Evolutionary conservation across 2,329 filamentous ascomycete genomes (phyloP).

Genomic region (Botrytis aclada): DNA sequence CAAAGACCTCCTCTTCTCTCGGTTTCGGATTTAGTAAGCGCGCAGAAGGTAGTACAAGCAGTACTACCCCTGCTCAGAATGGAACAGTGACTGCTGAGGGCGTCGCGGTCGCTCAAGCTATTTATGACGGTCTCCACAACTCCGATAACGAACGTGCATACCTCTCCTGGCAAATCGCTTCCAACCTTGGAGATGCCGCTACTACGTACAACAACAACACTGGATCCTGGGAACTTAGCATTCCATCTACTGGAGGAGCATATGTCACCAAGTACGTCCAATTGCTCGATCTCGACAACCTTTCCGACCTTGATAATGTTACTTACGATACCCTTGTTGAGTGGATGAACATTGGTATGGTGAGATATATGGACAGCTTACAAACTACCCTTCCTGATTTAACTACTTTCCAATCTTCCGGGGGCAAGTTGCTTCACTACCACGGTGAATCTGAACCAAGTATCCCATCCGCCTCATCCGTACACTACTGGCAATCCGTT

Average conservation of each 20-base stretch:
- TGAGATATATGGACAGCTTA: conserved; percentile 48
- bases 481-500: conserved; percentile 55
- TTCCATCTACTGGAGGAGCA: conserved; percentile 38
- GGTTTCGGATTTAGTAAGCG: conserved; percentile 6
- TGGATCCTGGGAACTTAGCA: conserved; percentile 37
- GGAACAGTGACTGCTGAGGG: conserved; percentile 33
- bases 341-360: conserved; percentile 51
- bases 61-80: conserved; percentile 27
- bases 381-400: conserved; percentile 55
- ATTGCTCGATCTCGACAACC: conserved; percentile 42
- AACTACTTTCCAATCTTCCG: conserved; percentile 46
- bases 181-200: conserved; percentile 7
- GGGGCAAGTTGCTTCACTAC: conserved; percentile 57
- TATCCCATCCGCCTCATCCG: conserved; percentile 51
- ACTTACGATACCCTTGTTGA: conserved; percentile 55
- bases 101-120: conserved; percentile 38
- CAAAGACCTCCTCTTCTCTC: conserved; percentile 20
- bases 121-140: conserved; percentile 39
- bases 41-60: background rate
- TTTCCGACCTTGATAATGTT: conserved; percentile 45
- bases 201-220: conserved; percentile 12
- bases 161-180: conserved; percentile 39
- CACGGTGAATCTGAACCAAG: conserved; percentile 55
- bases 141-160: conserved; percentile 40
- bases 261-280: conserved; percentile 44